A percentile compares a stretch with the other conserved stretches of the same genome.
These are phyloP conservation scores for Fagopyrum tataricum DNA, from an alignment of 148 eudicot species.

Conservation along the genomic window DNA sequence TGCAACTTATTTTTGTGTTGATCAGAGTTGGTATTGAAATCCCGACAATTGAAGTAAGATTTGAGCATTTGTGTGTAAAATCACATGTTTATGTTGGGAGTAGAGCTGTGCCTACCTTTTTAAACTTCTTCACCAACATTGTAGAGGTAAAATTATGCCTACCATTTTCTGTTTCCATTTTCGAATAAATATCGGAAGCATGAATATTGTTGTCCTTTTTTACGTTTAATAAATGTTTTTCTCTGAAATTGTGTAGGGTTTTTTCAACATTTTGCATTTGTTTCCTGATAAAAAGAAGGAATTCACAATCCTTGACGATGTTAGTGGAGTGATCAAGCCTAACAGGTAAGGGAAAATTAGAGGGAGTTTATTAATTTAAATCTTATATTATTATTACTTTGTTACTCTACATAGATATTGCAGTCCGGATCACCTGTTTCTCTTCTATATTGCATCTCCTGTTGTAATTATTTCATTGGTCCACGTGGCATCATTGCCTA, in stretches of 20 bases:
- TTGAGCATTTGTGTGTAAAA: slow-evolving; percentile 46
- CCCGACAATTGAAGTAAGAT: slow-evolving; percentile 67
- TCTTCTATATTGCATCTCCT: too few species aligned
- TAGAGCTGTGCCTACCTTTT: slow-evolving; percentile 49
- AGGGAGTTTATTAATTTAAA: too few species aligned
- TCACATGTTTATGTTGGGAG: slow-evolving; percentile 51
- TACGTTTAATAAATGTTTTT: not conserved
- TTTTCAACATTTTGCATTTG: slow-evolving; percentile 24
- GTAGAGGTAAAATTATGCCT: slow-evolving; percentile 13
- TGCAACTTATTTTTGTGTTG: not conserved
- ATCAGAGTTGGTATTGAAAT: slow-evolving; percentile 57
- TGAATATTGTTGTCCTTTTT: not conserved
- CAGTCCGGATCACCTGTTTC: too few species aligned
- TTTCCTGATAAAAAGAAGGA: slow-evolving; percentile 22
- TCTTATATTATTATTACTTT: not conserved
- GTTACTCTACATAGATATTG: too few species aligned
- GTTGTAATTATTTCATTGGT: too few species aligned
- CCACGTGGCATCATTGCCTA: too few species aligned
- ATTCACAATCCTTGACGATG: slow-evolving; percentile 36
- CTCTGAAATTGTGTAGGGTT: slow-evolving; percentile 5
- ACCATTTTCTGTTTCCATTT: not conserved
- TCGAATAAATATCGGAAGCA: not conserved
- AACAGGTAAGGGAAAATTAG: slow-evolving; percentile 32
- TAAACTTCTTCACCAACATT: slow-evolving; percentile 23
- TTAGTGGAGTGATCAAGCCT: slow-evolving; percentile 59